A percentile compares a stretch with the other conserved stretches of the same genome.
These are phyloP conservation scores for Phoma sp. DNA, from an alignment of 2,329 filamentous ascomycete genomes.

Conservation along the genomic window DNA sequence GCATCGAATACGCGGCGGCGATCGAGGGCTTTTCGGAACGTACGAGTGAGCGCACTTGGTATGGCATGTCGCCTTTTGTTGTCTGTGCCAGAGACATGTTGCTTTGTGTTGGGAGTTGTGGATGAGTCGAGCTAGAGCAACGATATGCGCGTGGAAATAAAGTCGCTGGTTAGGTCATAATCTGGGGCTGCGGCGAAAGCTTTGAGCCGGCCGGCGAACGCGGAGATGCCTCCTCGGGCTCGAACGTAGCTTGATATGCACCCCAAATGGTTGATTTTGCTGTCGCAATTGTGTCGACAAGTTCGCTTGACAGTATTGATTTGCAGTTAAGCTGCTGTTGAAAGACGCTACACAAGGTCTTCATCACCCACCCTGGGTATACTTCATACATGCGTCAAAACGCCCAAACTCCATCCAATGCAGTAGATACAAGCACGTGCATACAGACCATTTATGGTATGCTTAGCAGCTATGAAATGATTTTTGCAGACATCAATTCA, in stretches of 20 bases:
- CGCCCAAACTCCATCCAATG: constrained; percentile 26
- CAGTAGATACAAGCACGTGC: constrained; percentile 8
- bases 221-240: constrained; percentile 11
- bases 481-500: neutral
- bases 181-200: constrained; percentile 35
- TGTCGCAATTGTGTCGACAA: neutral
- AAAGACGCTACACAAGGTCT: constrained; percentile 10
- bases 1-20: constrained; percentile 4
- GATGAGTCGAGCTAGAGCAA: constrained; percentile 28
- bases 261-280: neutral
- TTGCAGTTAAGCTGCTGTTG: neutral
- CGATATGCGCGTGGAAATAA: constrained; percentile 42
- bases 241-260: neutral
- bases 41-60: constrained; percentile 50
- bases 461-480: constrained; percentile 1
- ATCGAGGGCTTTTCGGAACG: constrained; percentile 21
- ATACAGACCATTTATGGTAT: neutral
- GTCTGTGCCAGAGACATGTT: constrained; percentile 46
- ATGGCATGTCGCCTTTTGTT: constrained; percentile 45
- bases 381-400: constrained; percentile 13
- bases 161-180: constrained; percentile 42
- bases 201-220: constrained; percentile 31
- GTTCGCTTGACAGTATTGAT: constrained; percentile 5
- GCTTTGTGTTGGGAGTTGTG: constrained; percentile 12
- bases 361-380: constrained; percentile 18